Conservation (phyloP, 805 yeast genomes). For the Nakazawaea siamensis region DNA sequence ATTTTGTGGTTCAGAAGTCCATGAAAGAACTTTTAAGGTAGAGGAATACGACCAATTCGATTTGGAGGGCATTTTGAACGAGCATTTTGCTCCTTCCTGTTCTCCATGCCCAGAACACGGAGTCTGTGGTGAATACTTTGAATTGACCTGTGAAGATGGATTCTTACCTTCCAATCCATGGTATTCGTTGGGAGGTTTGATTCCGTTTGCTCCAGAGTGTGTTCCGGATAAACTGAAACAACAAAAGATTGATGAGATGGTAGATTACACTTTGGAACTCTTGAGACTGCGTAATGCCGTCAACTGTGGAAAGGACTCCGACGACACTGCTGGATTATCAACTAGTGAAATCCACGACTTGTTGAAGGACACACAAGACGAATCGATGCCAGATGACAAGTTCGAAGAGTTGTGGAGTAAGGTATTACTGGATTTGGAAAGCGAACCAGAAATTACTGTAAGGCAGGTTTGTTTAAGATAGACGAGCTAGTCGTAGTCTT, state of each 20-base stretch:
- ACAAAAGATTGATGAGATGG: conserved; percentile 56
- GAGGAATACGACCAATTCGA: conserved; percentile 8
- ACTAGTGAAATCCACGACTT: conserved; percentile 44
- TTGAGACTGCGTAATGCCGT: conserved; percentile 64
- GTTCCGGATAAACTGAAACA: conserved; percentile 67
- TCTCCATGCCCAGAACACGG: conserved; percentile 77
- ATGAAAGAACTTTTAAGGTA: conserved; percentile 28
- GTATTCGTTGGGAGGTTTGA: conserved; percentile 43
- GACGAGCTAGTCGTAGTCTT: no score
- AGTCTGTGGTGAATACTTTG: conserved; percentile 53
- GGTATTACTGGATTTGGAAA: conserved; percentile 51
- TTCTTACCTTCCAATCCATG: conserved; percentile 44
- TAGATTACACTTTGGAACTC: conserved; percentile 55
- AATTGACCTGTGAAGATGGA: conserved; percentile 65
- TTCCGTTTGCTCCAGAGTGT: conserved; percentile 62
- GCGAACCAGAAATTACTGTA: conserved; percentile 65
- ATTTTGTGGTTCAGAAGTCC: conserved; percentile 62
- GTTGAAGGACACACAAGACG: conserved; percentile 36
- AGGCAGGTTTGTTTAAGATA: conserved; percentile 67
- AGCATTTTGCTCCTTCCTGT: conserved; percentile 51
- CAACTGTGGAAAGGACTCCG: conserved; percentile 44
- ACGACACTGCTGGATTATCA: conserved; percentile 41
- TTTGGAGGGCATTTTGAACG: conserved; percentile 37
- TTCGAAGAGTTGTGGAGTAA: conserved; percentile 70
- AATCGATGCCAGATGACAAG: conserved; percentile 45